These are phyloP conservation scores for Wickerhamiella spandovensis DNA, from an alignment of 805 yeast genomes.

Conservation along the genomic window DNA sequence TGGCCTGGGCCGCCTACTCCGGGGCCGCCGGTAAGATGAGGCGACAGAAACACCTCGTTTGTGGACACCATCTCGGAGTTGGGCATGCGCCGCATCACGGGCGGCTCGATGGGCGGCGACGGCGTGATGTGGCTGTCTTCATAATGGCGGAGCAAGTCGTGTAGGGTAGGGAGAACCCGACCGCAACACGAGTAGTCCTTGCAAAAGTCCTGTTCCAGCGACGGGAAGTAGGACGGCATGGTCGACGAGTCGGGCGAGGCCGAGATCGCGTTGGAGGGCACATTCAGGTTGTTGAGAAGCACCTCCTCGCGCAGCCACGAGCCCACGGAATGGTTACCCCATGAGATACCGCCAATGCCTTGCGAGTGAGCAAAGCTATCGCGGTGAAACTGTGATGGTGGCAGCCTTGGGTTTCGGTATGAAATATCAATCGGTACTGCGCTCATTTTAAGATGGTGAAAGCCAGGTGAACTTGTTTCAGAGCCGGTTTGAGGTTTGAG, in stretches of 20 bases:
- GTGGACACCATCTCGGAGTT: slow-evolving; percentile 83
- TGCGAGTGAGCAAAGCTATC: slow-evolving; percentile 92
- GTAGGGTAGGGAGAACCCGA: slow-evolving; percentile 77
- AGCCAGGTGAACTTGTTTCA: neutral
- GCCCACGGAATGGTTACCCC: slow-evolving; percentile 94
- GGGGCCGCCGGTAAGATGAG: slow-evolving; percentile 1
- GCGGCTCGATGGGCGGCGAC: slow-evolving; percentile 33
- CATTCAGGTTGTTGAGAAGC: slow-evolving; percentile 19
- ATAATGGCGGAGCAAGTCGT: slow-evolving; percentile 84
- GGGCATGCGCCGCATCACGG: slow-evolving; percentile 28
- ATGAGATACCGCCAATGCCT: slow-evolving; percentile 95
- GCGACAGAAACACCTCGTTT: slow-evolving; percentile 68
- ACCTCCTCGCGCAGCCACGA: slow-evolving; percentile 89
- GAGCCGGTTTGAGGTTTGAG: neutral
- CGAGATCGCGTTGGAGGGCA: slow-evolving; percentile 18
- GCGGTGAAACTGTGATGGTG: slow-evolving; percentile 45
- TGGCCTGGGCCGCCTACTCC: neutral
- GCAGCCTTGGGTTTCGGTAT: slow-evolving; percentile 24
- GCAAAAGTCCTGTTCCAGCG: slow-evolving; percentile 89
- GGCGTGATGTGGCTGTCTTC: slow-evolving; percentile 86
- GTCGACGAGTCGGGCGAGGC: slow-evolving; percentile 8
- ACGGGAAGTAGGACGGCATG: slow-evolving; percentile 71
- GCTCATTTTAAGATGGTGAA: slow-evolving; percentile 8
- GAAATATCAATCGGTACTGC: slow-evolving; percentile 32
- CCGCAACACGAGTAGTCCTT: slow-evolving; percentile 97